Base-by-base conservation (phyloP, 2,329 filamentous ascomycete genomes). In the Leptoxyphium fumago region DNA sequence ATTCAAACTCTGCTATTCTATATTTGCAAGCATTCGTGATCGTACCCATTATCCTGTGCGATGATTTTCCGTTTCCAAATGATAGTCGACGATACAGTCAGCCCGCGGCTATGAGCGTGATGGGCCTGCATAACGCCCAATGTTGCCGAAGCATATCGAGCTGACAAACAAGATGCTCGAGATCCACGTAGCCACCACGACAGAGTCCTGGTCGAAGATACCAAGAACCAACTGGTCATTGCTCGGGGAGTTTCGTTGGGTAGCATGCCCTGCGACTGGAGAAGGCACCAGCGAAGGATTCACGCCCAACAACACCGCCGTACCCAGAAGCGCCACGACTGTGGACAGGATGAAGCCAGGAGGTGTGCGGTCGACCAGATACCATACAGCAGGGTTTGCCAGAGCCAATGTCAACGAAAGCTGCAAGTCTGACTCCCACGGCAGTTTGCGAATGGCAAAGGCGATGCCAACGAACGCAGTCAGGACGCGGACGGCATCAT, bases 371-470 rank as follows among this genome's bases (percentile, higher is more conserved):
- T 98, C 91, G 57, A 98, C 83, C 18, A 96, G 72, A 64, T 94
- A 98, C 91, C 91, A 98, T 14, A 98, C 69, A 9, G 91, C 82
- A 1, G 91, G 89, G 60, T 96, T 96, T 15, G 83, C 85, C 47
- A 96, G 77, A 17, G 87, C 84, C 41, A 98, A 78, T 1, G 88
- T 91, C 21, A 93, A 64, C 1, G 88, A 93, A 15, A 93, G 79
- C 64, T 98, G 91, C n/a, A 94, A 77, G 1, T 87, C 91, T 8
- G 88, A 95, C 55, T 88, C 76, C 91, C 91, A 98, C 1, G 86
- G 84, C 9, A 95, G 75, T 62, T 84, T 85, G 51, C 91, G 81
- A 69, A 98, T 93, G 28, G 80, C 80, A 64, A 82, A 84, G 4
- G 80, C 79, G 61, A 85, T 80, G 14, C 81, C 80, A 7, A 84